phyloP scores from a whole-genome alignment of 768 basidiomycete genomes.

The Mrakia blollopis region DNA sequence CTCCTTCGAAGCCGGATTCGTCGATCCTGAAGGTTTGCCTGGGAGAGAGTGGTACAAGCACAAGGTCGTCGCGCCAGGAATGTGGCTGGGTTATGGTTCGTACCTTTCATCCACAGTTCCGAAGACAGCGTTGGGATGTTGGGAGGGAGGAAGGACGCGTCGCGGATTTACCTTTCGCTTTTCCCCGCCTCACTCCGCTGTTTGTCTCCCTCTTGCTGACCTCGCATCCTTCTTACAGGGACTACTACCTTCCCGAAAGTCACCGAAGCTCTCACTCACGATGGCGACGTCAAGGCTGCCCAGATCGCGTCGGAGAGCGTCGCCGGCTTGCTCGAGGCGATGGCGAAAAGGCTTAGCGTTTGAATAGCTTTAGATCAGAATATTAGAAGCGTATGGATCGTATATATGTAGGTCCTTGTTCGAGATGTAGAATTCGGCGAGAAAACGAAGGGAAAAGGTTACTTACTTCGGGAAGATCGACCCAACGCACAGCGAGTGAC shows the following conservation, averaged over 20 bases:
- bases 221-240: too few relatives aligned
- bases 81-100: slow-evolving; percentile 55
- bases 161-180: too few relatives aligned
- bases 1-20: slow-evolving; percentile 52
- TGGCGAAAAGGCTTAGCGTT: slow-evolving; percentile 44
- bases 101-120: too few relatives aligned
- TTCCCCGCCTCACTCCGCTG: too few relatives aligned
- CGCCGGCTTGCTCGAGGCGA: slow-evolving; percentile 52
- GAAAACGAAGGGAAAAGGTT: too few relatives aligned
- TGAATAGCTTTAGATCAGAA: background rate
- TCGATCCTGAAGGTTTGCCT: slow-evolving; percentile 68
- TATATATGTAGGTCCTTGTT: background rate
- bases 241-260: slow-evolving; percentile 78
- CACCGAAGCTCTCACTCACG: slow-evolving; percentile 68
- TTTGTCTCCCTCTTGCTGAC: too few relatives aligned
- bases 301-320: slow-evolving; percentile 59
- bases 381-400: background rate
- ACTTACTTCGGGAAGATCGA: too few relatives aligned
- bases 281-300: slow-evolving; percentile 60
- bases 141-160: too few relatives aligned
- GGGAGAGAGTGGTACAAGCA: slow-evolving; percentile 79
- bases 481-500: too few relatives aligned
- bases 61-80: slow-evolving; percentile 76
- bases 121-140: too few relatives aligned
- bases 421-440: too few relatives aligned